Base-by-base conservation (phyloP, 2,329 filamentous ascomycete species). In the Fusarium illudens region DNA sequence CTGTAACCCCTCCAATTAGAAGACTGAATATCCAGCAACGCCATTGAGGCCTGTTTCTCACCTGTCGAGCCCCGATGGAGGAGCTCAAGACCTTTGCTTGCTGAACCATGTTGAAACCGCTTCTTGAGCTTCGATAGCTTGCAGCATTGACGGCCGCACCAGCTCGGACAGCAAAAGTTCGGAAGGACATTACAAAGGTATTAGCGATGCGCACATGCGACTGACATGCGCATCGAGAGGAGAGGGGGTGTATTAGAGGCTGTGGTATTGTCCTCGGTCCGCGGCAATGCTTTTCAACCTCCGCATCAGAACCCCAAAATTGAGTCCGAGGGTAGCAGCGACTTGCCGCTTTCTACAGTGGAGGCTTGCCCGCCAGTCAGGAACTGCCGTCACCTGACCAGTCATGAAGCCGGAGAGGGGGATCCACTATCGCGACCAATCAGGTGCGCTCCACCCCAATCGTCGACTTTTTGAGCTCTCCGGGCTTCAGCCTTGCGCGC, bases 41-140 rank as follows among this genome's bases (percentile, higher is more conserved):
- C 10, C 17, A 19, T n/a, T 7, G 12, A 30, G 11, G 12, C 13
- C n/a, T 33, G 25, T 52, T 33, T 17, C 69, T 67, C 67, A 79
- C 78, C 65, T 74, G 71, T 70, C 74, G 75, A 64, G 71, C 67
- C 34, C 76, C 81, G 71, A 88, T 83, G 54, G 85, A 85, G 70
- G 89, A 84, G 78, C 87, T 86, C 75, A 85, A 81, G 70, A 94
- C 85, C 80, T 92, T 95, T 65, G 92, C 92, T 83, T 89, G 89
- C 69, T 97, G 85, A 78, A 93, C 93, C 93, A 97, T 97, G 65
- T 79, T 78, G 76, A 82, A 75, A 70, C 74, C 78, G 67, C 74
- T 78, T 77, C 77, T 77, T 69, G 79, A 81, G 76, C 80, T 78
- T 64, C 79, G 76, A 73, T 76, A 79, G 71, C 79, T 75, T 72